Evolutionary conservation across 2,329 filamentous ascomycete genomes (phyloP).

Genomic region (Penicillium digitatum): DNA sequence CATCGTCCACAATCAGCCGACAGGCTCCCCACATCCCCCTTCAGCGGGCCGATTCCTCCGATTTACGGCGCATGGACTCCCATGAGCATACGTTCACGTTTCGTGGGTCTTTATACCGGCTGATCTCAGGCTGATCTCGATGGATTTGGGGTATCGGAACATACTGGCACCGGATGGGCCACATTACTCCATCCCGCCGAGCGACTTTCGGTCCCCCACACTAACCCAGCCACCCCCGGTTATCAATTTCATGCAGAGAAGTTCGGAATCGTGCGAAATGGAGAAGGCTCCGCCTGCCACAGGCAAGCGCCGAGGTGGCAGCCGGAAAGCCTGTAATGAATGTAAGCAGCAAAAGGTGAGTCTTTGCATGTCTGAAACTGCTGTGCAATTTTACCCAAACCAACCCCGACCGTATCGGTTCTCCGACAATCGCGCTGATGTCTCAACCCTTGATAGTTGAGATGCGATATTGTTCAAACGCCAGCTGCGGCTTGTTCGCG

Average conservation of each 20-base stretch:
- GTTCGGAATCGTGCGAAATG: conserved; percentile 36
- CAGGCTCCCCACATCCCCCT: background rate
- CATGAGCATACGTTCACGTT: conserved; percentile 23
- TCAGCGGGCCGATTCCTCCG: conserved; percentile 31
- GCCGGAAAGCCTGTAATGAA: conserved; percentile 59
- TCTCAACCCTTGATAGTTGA: conserved; percentile 45
- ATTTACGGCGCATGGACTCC: conserved; percentile 36
- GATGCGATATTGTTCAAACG: conserved; percentile 63
- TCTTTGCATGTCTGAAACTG: conserved; percentile 6
- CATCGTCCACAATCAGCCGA: background rate
- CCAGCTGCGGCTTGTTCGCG: conserved; percentile 59
- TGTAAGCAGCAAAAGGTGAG: conserved; percentile 65
- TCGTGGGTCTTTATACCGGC: conserved; percentile 30
- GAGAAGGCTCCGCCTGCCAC: conserved; percentile 47
- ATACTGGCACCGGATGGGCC: conserved; percentile 35
- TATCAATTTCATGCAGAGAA: conserved; percentile 31
- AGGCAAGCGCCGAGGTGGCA: conserved; percentile 42
- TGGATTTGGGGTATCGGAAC: conserved; percentile 37
- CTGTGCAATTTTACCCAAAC: conserved; percentile 5
- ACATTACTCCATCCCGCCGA: conserved; percentile 28
- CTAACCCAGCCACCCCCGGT: conserved; percentile 30
- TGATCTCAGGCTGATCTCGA: conserved; percentile 29
- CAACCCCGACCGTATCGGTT: background rate
- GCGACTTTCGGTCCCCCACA: conserved; percentile 37
- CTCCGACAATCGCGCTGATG: conserved; percentile 14